phyloP scores from a whole-genome alignment of 176 grass and related monocot genomes.

The Lolium rigidum region DNA sequence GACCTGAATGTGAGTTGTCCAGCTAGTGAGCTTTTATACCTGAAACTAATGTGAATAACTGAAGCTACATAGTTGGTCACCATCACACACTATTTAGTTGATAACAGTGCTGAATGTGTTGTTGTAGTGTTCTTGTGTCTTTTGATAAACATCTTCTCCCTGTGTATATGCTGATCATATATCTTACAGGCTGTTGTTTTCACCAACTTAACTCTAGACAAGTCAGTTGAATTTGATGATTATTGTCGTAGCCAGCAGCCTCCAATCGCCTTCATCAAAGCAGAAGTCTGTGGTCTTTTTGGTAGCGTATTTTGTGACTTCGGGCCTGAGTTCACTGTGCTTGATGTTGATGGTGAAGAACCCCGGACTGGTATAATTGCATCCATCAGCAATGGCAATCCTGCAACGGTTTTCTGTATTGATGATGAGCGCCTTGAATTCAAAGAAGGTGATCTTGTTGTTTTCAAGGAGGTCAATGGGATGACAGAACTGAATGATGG shows the following conservation, averaged over 20 bases:
- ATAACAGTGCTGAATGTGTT: constrained; percentile 5
- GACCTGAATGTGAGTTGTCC: constrained; percentile 9
- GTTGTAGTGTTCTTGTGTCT: not conserved
- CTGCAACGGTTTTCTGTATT: constrained; percentile 55
- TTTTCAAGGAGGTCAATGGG: constrained; percentile 78
- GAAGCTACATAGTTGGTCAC: constrained; percentile 18
- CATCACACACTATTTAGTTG: constrained; percentile 19
- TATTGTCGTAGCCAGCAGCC: constrained; percentile 66
- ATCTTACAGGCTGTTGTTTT: constrained; percentile 75
- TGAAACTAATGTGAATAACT: constrained; percentile 15
- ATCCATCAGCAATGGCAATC: constrained; percentile 69
- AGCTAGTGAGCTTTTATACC: constrained; percentile 3
- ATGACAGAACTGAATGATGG: constrained; percentile 86
- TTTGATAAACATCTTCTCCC: not conserved
- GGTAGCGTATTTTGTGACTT: constrained; percentile 80
- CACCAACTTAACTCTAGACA: constrained; percentile 66
- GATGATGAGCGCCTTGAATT: constrained; percentile 75
- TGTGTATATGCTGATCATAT: constrained; percentile 19
- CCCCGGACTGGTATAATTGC: constrained; percentile 72
- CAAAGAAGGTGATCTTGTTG: constrained; percentile 66
- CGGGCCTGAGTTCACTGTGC: constrained; percentile 66
- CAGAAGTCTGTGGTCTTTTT: constrained; percentile 82
- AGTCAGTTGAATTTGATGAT: constrained; percentile 66
- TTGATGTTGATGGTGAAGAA: constrained; percentile 71
- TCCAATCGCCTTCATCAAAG: constrained; percentile 75